Evolutionary conservation across 768 basidiomycete species (phyloP).

Genomic region (Xanthoconium purpureum): DNA sequence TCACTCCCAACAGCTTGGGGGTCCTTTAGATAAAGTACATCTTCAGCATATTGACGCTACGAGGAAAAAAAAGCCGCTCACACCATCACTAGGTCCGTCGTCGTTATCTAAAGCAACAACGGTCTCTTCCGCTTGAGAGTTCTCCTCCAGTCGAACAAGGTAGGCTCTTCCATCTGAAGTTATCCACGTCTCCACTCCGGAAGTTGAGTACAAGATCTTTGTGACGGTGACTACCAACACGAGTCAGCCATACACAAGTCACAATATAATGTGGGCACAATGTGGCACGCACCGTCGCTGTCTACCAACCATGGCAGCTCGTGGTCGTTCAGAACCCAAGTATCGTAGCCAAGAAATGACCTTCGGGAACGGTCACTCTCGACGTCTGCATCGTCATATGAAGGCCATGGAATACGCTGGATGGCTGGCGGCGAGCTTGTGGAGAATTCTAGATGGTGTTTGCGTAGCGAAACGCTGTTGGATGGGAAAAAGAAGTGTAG

Average conservation of each 20-base stretch:
- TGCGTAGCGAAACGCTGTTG: conserved; percentile 71
- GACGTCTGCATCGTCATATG: conserved; percentile 40
- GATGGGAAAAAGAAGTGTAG: not conserved
- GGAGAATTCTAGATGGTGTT: conserved; percentile 66
- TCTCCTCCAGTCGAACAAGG: conserved; percentile 63
- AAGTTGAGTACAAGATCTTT: conserved; percentile 55
- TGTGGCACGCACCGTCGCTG: conserved; percentile 52
- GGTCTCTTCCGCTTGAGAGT: conserved; percentile 5
- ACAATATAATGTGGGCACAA: not conserved
- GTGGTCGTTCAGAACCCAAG: conserved; percentile 64
- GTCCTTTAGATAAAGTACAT: conserved; percentile 6
- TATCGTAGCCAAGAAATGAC: conserved; percentile 53
- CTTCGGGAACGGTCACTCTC: conserved; percentile 33
- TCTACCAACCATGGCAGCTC: conserved; percentile 76
- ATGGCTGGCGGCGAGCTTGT: conserved; percentile 71
- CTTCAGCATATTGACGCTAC: conserved; percentile 1
- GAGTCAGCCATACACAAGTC: not conserved
- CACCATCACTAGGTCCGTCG: conserved; percentile 52
- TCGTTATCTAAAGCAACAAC: conserved; percentile 27
- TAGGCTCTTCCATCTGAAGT: conserved; percentile 84
- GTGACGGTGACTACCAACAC: conserved; percentile 54
- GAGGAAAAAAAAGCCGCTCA: conserved; percentile 17
- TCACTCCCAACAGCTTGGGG: conserved; percentile 3
- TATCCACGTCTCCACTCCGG: conserved; percentile 76
- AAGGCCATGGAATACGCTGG: conserved; percentile 84